Conservation (phyloP, 83 land plant genomes). For the Picea mariana region DNA sequence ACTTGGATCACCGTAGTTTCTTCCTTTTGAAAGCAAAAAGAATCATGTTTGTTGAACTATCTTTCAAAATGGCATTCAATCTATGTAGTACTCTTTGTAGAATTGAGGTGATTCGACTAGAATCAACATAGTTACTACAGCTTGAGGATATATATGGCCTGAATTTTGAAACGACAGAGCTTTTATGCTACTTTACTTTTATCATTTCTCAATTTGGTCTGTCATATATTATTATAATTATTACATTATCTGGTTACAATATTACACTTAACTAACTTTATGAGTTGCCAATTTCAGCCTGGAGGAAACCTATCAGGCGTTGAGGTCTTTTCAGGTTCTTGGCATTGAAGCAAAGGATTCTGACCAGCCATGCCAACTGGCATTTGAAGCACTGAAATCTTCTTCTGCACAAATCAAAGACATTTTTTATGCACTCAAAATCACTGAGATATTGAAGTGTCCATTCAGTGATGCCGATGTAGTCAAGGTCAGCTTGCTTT, state of each 20-base stretch:
- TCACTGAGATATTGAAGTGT: slow-evolving; percentile 43
- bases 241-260: neutral
- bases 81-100: neutral
- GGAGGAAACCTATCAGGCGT: slow-evolving; percentile 60
- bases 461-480: slow-evolving; percentile 19
- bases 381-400: slow-evolving; percentile 28
- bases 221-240: neutral
- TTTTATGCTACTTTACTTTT: neutral
- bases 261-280: neutral
- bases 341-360: slow-evolving; percentile 33
- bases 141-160: neutral
- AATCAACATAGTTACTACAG: neutral
- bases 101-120: neutral
- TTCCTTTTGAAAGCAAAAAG: too few relatives aligned
- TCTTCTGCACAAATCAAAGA: slow-evolving; percentile 40
- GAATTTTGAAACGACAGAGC: neutral
- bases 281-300: slow-evolving; percentile 33
- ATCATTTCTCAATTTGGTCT: too few relatives aligned
- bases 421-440: slow-evolving; percentile 46
- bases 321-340: slow-evolving; percentile 58
- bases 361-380: slow-evolving; percentile 24
- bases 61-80: too few relatives aligned
- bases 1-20: too few relatives aligned
- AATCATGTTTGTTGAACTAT: too few relatives aligned
- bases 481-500: slow-evolving; percentile 35